Evolutionary conservation across 129 eudicot genomes (phyloP).

Genomic region (Daucus carota): DH1_v3.0 NC_030385.2:37193501-37194000

Average conservation of each 20-base stretch:
- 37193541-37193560: not conserved
- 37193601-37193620: conserved; percentile 75
- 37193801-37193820: conserved; percentile 24
- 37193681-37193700: not conserved
- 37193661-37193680: conserved; percentile 46
- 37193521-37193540: not conserved
- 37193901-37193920: conserved; percentile 84
- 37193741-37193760: not conserved
- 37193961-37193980: conserved; percentile 78
- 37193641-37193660: conserved; percentile 59
- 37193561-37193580: not conserved
- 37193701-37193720: not conserved
- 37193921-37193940: conserved; percentile 73
- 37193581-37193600: conserved; percentile 57
- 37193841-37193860: conserved; percentile 75
- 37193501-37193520: not conserved
- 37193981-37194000: conserved; percentile 36
- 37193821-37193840: conserved; percentile 64
- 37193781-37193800: not conserved
- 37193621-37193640: conserved; percentile 67
- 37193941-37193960: conserved; percentile 59
- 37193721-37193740: not conserved
- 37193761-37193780: too few species aligned
- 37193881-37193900: conserved; percentile 79
- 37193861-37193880: conserved; percentile 69